These are phyloP conservation scores for Mycosarcoma mackinlayi DNA, from an alignment of 1,284 basidiomycete species.

Conservation along the genomic window DNA sequence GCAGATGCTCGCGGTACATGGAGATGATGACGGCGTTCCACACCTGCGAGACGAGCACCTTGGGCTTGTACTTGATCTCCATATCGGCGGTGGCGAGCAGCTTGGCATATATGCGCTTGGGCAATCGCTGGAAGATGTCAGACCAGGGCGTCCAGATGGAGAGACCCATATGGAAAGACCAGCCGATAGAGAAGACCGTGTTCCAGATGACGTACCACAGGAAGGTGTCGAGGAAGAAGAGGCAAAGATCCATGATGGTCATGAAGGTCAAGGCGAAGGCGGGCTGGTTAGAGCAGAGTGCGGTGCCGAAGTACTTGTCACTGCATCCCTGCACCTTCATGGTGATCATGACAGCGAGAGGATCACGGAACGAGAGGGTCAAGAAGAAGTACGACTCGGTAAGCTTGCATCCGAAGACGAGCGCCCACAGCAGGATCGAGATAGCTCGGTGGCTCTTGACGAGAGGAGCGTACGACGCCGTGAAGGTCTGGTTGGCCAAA, in stretches of 20 bases:
- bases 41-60: constrained; percentile 68
- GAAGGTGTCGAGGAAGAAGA: constrained; percentile 69
- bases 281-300: constrained; percentile 65
- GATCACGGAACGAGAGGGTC: constrained; percentile 67
- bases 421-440: constrained; percentile 64
- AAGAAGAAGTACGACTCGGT: constrained; percentile 69
- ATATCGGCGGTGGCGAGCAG: constrained; percentile 67
- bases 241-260: constrained; percentile 67
- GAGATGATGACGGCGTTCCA: constrained; percentile 69
- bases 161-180: constrained; percentile 68
- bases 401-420: constrained; percentile 68
- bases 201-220: constrained; percentile 69
- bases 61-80: constrained; percentile 69
- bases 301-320: constrained; percentile 67
- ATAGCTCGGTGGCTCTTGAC: constrained; percentile 57
- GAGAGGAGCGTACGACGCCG: constrained; percentile 65
- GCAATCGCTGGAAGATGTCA: constrained; percentile 68
- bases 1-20: constrained; percentile 68
- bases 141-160: constrained; percentile 69
- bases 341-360: constrained; percentile 66
- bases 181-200: constrained; percentile 68
- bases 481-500: constrained; percentile 68
- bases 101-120: constrained; percentile 69
- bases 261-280: constrained; percentile 66
- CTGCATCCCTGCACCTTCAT: constrained; percentile 66